A percentile compares a stretch with the other conserved stretches of the same genome.
Conservation (phyloP, 2,329 filamentous ascomycete species). For the Arthrobotrys conoides region DNA sequence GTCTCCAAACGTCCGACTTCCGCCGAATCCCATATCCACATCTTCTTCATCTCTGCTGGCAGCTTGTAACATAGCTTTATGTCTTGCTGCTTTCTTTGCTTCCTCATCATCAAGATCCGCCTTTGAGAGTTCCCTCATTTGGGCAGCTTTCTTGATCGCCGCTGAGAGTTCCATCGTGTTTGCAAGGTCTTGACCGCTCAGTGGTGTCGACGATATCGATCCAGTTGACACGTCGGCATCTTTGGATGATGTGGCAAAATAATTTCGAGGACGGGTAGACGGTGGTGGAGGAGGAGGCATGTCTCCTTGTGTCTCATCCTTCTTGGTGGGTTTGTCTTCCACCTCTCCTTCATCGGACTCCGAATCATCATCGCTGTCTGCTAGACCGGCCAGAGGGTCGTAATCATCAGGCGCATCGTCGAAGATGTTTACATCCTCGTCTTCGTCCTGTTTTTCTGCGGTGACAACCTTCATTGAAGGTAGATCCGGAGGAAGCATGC, state of each 20-base stretch:
- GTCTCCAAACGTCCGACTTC: slow-evolving; percentile 82
- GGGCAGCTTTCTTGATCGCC: slow-evolving; percentile 85
- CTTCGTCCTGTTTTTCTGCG: slow-evolving; percentile 70
- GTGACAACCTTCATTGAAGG: slow-evolving; percentile 61
- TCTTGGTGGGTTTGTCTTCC: slow-evolving; percentile 67
- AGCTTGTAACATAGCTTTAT: slow-evolving; percentile 80
- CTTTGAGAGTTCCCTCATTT: slow-evolving; percentile 61
- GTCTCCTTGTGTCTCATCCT: slow-evolving; percentile 60
- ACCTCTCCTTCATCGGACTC: slow-evolving; percentile 68
- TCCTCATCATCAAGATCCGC: slow-evolving; percentile 68
- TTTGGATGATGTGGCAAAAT: slow-evolving; percentile 69
- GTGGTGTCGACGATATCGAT: slow-evolving; percentile 67
- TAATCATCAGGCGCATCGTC: slow-evolving; percentile 78
- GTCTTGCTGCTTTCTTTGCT: slow-evolving; percentile 76
- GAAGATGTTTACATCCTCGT: slow-evolving; percentile 75
- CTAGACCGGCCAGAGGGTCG: slow-evolving; percentile 75
- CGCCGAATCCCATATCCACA: slow-evolving; percentile 94
- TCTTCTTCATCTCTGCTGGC: slow-evolving; percentile 87
- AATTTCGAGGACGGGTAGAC: slow-evolving; percentile 71
- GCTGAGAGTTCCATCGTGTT: slow-evolving; percentile 82
- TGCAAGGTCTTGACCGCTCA: slow-evolving; percentile 68
- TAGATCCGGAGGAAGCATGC: slow-evolving; percentile 63
- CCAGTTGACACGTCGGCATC: slow-evolving; percentile 66
- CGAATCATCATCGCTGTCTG: slow-evolving; percentile 66
- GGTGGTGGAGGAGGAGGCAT: slow-evolving; percentile 62